Evolutionary conservation across 306 rosid species (phyloP).

Genomic region (Begonia masoniana): DNA sequence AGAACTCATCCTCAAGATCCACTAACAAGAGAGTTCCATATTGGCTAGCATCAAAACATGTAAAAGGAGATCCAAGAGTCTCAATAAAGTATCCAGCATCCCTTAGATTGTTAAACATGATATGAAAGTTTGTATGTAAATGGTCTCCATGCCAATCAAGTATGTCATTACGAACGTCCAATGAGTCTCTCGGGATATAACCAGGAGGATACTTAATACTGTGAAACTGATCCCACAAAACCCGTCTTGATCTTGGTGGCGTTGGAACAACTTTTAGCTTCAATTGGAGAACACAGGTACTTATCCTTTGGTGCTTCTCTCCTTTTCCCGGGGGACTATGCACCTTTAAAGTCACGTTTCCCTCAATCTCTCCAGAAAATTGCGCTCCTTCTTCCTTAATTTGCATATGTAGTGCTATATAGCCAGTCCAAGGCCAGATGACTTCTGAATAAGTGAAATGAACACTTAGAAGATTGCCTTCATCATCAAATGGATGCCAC

Average conservation of each 20-base stretch:
- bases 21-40: slow-evolving; percentile 90
- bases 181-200: slow-evolving; percentile 91
- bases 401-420: slow-evolving; percentile 90
- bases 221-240: slow-evolving; percentile 99
- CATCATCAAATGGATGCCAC: slow-evolving; percentile 87
- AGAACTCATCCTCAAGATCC: slow-evolving; percentile 97
- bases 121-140: slow-evolving; percentile 87
- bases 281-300: slow-evolving; percentile 79
- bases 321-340: slow-evolving; percentile 78
- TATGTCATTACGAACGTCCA: slow-evolving; percentile 96
- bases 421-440: slow-evolving; percentile 99
- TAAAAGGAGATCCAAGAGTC: slow-evolving; percentile 88
- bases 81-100: slow-evolving; percentile 85
- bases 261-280: slow-evolving; percentile 82
- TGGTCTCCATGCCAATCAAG: slow-evolving; percentile 99
- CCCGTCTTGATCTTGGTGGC: slow-evolving; percentile 68
- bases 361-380: slow-evolving; percentile 82
- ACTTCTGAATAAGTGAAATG: slow-evolving; percentile 79
- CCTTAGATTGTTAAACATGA: slow-evolving; percentile 89
- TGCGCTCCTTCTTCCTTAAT: slow-evolving; percentile 87
- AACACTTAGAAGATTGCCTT: slow-evolving; percentile 80
- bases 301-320: slow-evolving; percentile 34
- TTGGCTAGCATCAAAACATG: slow-evolving; percentile 84
- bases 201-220: slow-evolving; percentile 95
- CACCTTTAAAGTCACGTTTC: slow-evolving; percentile 74